Percentiles rank a stretch among this genome's conserved stretches.
Evolutionary conservation across 1,284 basidiomycete species (phyloP).

Genomic region (Ganoderma lingzhi): DNA sequence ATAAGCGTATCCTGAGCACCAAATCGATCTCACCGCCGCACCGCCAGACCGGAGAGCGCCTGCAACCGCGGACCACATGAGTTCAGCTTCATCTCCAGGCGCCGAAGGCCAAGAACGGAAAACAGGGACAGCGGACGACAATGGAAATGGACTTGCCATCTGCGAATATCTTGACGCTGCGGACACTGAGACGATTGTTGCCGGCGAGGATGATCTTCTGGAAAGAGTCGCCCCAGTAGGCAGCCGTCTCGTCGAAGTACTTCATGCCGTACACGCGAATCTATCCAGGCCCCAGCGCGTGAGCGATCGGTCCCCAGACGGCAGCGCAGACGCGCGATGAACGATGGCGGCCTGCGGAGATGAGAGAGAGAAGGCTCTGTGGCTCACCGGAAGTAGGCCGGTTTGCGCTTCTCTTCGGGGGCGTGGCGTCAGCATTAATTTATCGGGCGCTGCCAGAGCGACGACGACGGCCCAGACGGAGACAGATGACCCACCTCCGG

Average conservation of each 20-base stretch:
- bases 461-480: too few relatives aligned
- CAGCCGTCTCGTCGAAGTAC: conserved; percentile 70
- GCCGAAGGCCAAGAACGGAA: not conserved
- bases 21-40: conserved; percentile 71
- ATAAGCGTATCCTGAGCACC: not conserved
- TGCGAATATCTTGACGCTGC: conserved; percentile 91
- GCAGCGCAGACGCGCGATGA: conserved; percentile 3
- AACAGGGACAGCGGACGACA: not conserved
- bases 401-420: conserved; percentile 62
- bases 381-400: conserved; percentile 68
- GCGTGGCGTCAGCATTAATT: not conserved
- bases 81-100: conserved; percentile 14
- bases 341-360: conserved; percentile 6
- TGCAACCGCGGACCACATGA: conserved; percentile 38
- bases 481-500: conserved; percentile 55
- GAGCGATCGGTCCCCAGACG: conserved; percentile 3
- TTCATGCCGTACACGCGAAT: conserved; percentile 80
- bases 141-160: conserved; percentile 60
- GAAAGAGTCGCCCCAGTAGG: conserved; percentile 81
- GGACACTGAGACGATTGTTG: conserved; percentile 70
- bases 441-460: not conserved
- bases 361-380: not conserved
- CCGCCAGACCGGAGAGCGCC: conserved; percentile 91
- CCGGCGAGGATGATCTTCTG: conserved; percentile 63
- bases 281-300: conserved; percentile 43